phyloP scores from a whole-genome alignment of 2,329 filamentous ascomycete species.

The Colletotrichum liaoningense region DNA sequence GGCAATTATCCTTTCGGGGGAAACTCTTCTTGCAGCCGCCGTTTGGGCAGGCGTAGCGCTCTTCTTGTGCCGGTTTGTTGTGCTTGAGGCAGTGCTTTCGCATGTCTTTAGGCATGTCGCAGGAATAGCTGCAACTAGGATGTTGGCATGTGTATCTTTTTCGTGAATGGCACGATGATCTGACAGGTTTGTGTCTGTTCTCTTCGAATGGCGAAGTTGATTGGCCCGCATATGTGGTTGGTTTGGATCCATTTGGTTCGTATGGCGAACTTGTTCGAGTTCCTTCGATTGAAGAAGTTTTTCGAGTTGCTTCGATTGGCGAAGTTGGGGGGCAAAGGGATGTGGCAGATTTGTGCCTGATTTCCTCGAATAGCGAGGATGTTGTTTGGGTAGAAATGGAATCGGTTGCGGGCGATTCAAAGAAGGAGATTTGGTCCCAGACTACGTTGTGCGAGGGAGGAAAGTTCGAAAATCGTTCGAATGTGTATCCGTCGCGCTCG shows the following conservation, averaged over 20 bases:
- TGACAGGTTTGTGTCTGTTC: not conserved
- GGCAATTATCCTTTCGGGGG: not conserved
- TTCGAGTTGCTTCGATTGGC: too few species aligned
- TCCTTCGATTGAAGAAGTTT: too few species aligned
- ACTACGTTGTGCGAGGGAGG: not conserved
- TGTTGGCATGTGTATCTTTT: not conserved
- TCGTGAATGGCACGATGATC: not conserved
- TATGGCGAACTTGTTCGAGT: too few species aligned
- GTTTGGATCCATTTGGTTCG: too few species aligned
- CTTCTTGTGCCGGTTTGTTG: not conserved
- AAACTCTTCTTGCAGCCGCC: not conserved
- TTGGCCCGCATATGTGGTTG: too few species aligned
- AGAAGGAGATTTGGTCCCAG: not conserved
- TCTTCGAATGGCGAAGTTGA: not conserved
- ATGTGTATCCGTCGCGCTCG: not conserved
- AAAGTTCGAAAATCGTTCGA: not conserved
- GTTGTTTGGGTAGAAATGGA: not conserved
- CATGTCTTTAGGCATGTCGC: not conserved
- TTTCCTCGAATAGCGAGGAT: not conserved
- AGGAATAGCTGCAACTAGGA: not conserved
- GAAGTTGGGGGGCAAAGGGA: too few species aligned
- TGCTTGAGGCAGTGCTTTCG: not conserved
- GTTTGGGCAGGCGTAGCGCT: not conserved
- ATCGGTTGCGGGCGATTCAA: not conserved
- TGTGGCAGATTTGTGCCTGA: too few species aligned